Evolutionary conservation across 2,329 filamentous ascomycete genomes (phyloP), one percentile per base, ranked within the genome.

Genomic region (Neospermospora avenae): DNA sequence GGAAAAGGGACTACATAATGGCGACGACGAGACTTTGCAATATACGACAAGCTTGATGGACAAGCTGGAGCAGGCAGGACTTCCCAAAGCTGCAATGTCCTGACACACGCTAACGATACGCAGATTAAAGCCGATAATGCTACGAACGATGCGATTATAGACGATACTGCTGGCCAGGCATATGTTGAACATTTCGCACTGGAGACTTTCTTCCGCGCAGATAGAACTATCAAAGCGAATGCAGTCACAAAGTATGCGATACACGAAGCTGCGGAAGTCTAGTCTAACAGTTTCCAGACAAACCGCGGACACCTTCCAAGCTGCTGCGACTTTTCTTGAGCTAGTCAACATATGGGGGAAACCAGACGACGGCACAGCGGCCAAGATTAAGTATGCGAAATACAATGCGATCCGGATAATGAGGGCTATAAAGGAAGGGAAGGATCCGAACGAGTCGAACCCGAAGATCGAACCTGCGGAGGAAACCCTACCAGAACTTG

Each of bases 321-420:
- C 96, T 1, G 91, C 95, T 0, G 88, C 91, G 0, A 96, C 92
- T 0, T 98, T 99, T 74, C 86, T 98, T 70, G 91, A 97, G 67
- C 80, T 98, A 4, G 83, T 91, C 58, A 87, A 87, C 65, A 89
- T 96, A 69, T 99, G 93, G 92, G 88, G 86, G 5, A 76, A 84
- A 0, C 77, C 87, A 11, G 90, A 96, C 35, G 76, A 83, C 0
- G 92, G 98, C 70, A 85, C 87, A 20, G 81, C 86, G 41, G 84
- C 91, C 57, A 98, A 96, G 79, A 91, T 93, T 76, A 97, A 96
- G 74, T 99, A 91, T 73, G 92, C 93, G 44, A 99, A 98, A 75
- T 99, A 91, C 82, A 96, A 98, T 74, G 93, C 93, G 2, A 79
- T 93, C 37, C 85, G 95, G 60, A 99, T 99, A 71, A 81, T 90